Conservation (phyloP, 139 green algal genomes). For the Asterochloris erici region DNA sequence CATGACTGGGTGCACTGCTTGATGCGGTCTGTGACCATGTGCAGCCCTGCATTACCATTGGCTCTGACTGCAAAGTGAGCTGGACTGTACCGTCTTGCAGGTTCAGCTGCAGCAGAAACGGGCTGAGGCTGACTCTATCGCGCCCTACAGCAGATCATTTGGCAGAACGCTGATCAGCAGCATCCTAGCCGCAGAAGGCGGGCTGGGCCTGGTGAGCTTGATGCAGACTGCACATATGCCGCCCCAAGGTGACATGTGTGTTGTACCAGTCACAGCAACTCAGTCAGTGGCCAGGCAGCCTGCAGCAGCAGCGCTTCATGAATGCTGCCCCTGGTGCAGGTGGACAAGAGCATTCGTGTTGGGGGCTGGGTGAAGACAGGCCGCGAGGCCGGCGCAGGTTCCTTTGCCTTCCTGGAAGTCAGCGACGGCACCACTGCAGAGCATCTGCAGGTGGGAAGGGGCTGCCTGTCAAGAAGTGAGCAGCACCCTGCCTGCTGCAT, state of each 20-base stretch:
- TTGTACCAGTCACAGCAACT: background rate
- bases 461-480: background rate
- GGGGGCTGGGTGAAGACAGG: constrained; percentile 99
- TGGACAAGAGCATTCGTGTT: constrained; percentile 72
- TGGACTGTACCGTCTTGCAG: constrained; percentile 7
- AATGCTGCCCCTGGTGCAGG: constrained; percentile 28
- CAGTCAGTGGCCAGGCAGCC: background rate
- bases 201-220: constrained; percentile 53
- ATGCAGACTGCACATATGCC: background rate
- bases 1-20: background rate
- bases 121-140: constrained; percentile 29
- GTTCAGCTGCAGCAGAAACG: constrained; percentile 37
- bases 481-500: background rate
- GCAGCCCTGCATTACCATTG: background rate
- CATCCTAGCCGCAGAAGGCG: constrained; percentile 57
- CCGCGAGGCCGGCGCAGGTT: constrained; percentile 83
- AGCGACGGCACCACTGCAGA: constrained; percentile 92
- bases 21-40: too few species aligned
- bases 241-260: background rate
- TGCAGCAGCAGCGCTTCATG: background rate
- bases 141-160: constrained; percentile 51
- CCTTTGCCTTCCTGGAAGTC: constrained; percentile 96
- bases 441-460: constrained; percentile 77
- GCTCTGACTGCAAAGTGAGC: background rate
- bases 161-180: constrained; percentile 51